Conservation (phyloP, 148 eudicot species). For the Chenopodium album region DNA sequence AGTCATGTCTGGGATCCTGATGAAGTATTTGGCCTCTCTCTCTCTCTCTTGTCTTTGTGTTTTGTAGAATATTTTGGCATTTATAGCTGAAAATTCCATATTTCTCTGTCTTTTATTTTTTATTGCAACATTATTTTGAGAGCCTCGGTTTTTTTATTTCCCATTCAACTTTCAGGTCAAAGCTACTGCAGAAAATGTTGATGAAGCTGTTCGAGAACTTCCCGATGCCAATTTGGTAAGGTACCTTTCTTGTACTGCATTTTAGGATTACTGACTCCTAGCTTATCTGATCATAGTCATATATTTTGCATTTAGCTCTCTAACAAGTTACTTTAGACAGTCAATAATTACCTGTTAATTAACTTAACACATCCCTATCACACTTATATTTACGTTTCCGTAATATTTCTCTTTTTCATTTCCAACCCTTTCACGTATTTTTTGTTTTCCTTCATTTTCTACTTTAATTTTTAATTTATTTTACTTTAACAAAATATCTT, state of each 20-base stretch:
- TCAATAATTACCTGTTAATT: neutral
- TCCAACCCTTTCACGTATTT: neutral
- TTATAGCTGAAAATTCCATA: slow-evolving; percentile 8
- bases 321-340: neutral
- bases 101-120: neutral
- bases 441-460: neutral
- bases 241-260: slow-evolving; percentile 55
- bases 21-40: neutral
- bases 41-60: neutral
- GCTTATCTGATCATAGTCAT: neutral
- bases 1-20: neutral
- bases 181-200: slow-evolving; percentile 94
- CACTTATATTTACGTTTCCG: neutral
- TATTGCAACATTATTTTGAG: neutral
- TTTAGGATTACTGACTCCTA: slow-evolving; percentile 15
- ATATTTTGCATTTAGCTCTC: neutral
- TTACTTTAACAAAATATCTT: too few species aligned
- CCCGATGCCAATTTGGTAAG: slow-evolving; percentile 99
- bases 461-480: neutral
- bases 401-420: neutral
- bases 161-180: slow-evolving; percentile 56
- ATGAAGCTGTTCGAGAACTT: slow-evolving; percentile 98
- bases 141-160: slow-evolving; percentile 7
- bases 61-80: neutral
- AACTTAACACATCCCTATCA: neutral